Evolutionary conservation across 345 rosid genomes (phyloP).

Genomic region (Boechera stricta): DNA sequence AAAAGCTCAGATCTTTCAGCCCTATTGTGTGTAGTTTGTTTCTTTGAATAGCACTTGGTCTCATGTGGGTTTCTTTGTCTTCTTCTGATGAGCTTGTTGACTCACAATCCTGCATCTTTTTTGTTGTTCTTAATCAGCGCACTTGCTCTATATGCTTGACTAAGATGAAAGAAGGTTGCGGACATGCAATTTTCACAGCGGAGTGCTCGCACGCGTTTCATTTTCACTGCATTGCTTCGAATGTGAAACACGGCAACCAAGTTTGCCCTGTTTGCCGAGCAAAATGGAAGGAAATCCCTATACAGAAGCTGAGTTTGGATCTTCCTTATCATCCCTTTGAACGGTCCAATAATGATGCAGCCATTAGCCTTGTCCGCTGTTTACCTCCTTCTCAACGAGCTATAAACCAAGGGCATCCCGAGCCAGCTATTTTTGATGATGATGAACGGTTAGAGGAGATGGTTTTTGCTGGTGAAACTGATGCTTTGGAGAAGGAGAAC

Average conservation of each 20-base stretch:
- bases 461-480: slow-evolving; percentile 41
- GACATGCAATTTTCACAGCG: slow-evolving; percentile 86
- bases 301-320: slow-evolving; percentile 54
- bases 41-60: slow-evolving; percentile 2
- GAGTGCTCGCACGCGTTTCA: slow-evolving; percentile 91
- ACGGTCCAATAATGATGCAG: slow-evolving; percentile 34
- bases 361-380: slow-evolving; percentile 54
- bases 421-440: slow-evolving; percentile 68
- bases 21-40: not conserved
- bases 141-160: slow-evolving; percentile 81
- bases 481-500: not conserved
- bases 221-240: slow-evolving; percentile 85
- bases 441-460: slow-evolving; percentile 62
- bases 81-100: not conserved
- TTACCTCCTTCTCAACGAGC: slow-evolving; percentile 61
- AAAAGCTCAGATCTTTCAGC: not conserved
- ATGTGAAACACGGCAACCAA: slow-evolving; percentile 75
- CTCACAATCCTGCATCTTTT: not conserved
- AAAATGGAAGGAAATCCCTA: slow-evolving; percentile 83
- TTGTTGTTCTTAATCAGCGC: slow-evolving; percentile 48
- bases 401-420: slow-evolving; percentile 51
- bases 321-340: slow-evolving; percentile 12
- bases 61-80: slow-evolving; percentile 7
- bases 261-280: slow-evolving; percentile 85
- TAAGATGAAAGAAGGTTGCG: slow-evolving; percentile 75